Evolutionary conservation across 2,329 filamentous ascomycete genomes (phyloP), one percentile per base, ranked within the genome.

Genomic region (Monosporascus sp.): DNA sequence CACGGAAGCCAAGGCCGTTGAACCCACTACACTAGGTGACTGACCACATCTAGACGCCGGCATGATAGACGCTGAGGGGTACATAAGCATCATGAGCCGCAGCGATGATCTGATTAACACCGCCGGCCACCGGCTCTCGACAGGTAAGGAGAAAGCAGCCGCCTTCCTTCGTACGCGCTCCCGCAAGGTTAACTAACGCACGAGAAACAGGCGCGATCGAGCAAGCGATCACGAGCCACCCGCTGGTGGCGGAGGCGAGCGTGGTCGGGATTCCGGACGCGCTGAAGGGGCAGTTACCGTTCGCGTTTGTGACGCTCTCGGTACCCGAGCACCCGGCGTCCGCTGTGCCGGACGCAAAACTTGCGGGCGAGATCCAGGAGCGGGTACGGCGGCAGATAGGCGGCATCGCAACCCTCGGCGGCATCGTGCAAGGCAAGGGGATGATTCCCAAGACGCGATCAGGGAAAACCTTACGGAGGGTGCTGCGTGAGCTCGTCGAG

Each of bases 61-160:
- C 0, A 85, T 91, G 76, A 84, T 97, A 53, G 92, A 97, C 65
- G 69, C 79, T 16, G 86, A 93, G 41, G 82, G 82, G 5, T 85
- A 85, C 61, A 78, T 86, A 41, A 79, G 81, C 59, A 81, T 86
- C 60, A 85, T 86, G 82, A 79, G 79, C 41, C 73, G 83, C 41
- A 78, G 75, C 35, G 92, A 97, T 72, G 92, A 97, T 69, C 87
- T 97, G 55, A 91, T 97, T 66, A 97, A 97, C 66, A 92, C 96
- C n/a, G 92, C 91, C 41, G 91, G 92, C 5, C 92, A 97, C 73
- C 83, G 92, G 16, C 86, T 97, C 56, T 93, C 88, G 58, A 96
- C 91, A 11, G 90, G 88, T 88, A 76, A 63, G 78, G 24, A 20
- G 22, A 24, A 19, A 20, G 11, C 31, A 35, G 31, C 31, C 31